phyloP scores from a whole-genome alignment of 352 stramenopile genomes.

The Phytophthora citricola region DNA sequence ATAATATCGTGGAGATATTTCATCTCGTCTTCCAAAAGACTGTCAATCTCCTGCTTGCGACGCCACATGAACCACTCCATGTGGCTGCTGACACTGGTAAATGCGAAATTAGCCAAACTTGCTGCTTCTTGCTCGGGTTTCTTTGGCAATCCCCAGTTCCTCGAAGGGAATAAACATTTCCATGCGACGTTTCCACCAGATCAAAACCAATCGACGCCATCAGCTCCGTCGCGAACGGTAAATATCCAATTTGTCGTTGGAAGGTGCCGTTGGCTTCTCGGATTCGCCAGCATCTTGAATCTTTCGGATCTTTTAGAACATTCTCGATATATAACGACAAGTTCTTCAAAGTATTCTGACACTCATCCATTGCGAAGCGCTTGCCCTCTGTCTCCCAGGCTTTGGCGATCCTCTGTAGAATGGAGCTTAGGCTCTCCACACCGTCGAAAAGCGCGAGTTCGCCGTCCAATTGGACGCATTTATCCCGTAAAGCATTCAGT shows the following conservation, averaged over 20 bases:
- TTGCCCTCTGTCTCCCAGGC: slow-evolving; percentile 31
- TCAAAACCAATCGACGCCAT: slow-evolving; percentile 76
- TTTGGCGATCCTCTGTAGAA: slow-evolving; percentile 55
- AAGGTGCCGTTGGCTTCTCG: slow-evolving; percentile 64
- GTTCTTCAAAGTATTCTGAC: slow-evolving; percentile 39
- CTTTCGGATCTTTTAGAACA: slow-evolving; percentile 74
- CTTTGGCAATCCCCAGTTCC: slow-evolving; percentile 31
- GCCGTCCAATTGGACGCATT: slow-evolving; percentile 59
- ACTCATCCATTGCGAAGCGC: slow-evolving; percentile 58
- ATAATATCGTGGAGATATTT: slow-evolving; percentile 58
- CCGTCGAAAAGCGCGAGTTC: slow-evolving; percentile 68
- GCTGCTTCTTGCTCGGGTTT: slow-evolving; percentile 14
- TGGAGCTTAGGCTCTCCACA: slow-evolving; percentile 66
- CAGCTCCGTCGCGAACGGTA: slow-evolving; percentile 53
- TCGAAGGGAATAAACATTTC: slow-evolving; percentile 55
- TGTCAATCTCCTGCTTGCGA: slow-evolving; percentile 74
- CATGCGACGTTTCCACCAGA: slow-evolving; percentile 45
- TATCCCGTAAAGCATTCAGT: slow-evolving; percentile 53
- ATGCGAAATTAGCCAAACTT: slow-evolving; percentile 66
- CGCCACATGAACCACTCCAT: slow-evolving; percentile 85
- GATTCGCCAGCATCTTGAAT: slow-evolving; percentile 72
- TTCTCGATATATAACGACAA: slow-evolving; percentile 61
- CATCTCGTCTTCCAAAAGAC: slow-evolving; percentile 67
- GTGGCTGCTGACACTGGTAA: slow-evolving; percentile 64
- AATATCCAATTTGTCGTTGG: slow-evolving; percentile 67